Evolutionary conservation across 495 filamentous ascomycete species (phyloP).

Genomic region (Viridothelium virens): DNA sequence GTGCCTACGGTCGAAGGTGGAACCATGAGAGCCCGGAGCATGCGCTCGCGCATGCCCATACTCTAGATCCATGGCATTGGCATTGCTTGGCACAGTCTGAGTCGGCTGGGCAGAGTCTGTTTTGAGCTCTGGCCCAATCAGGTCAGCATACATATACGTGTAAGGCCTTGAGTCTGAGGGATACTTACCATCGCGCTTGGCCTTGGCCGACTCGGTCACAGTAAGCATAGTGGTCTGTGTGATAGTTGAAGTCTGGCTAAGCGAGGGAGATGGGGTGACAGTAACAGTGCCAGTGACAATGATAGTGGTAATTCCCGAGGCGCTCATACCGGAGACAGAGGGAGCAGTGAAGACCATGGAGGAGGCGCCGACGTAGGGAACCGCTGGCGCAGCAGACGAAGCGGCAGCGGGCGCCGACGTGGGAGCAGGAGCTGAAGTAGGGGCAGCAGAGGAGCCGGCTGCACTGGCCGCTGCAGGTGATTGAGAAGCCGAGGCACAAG

Average conservation of each 20-base stretch:
- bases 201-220: neutral
- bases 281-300: slow-evolving; percentile 9
- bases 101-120: neutral
- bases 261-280: neutral
- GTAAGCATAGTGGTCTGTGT: neutral
- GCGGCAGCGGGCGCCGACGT: slow-evolving; percentile 6
- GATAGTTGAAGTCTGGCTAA: neutral
- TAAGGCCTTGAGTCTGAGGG: neutral
- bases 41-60: neutral
- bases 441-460: neutral
- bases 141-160: slow-evolving; percentile 7
- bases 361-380: neutral
- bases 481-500: slow-evolving; percentile 4
- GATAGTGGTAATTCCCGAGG: slow-evolving; percentile 1
- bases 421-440: slow-evolving; percentile 7
- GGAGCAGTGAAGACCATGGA: neutral
- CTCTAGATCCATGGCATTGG: neutral
- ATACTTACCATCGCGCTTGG: slow-evolving; percentile 1
- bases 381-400: neutral
- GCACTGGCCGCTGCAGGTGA: neutral
- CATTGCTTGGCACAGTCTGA: neutral
- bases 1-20: neutral
- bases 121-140: neutral
- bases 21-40: neutral
- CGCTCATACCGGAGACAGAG: neutral